A percentile compares a stretch with the other conserved stretches of the same genome.
phyloP scores from a whole-genome alignment of 139 green algal genomes.

The Haematococcus lacustris region DNA sequence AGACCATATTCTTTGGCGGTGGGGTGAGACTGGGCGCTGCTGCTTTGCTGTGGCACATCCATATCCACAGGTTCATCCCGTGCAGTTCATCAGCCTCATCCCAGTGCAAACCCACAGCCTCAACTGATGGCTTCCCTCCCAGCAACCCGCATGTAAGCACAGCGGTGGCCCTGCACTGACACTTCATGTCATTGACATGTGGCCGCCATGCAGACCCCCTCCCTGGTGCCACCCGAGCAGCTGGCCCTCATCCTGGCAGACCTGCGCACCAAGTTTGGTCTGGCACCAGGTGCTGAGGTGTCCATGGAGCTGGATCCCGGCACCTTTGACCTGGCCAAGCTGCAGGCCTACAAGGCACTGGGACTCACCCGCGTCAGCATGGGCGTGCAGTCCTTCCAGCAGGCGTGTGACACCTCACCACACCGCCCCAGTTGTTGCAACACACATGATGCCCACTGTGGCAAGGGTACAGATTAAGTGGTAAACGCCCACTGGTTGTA shows the following conservation, averaged over 20 bases:
- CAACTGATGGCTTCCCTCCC: too few relatives aligned
- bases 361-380: slow-evolving; percentile 87
- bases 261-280: slow-evolving; percentile 42
- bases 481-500: too few relatives aligned
- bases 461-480: too few relatives aligned
- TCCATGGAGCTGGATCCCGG: slow-evolving; percentile 91
- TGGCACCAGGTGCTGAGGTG: slow-evolving; percentile 65
- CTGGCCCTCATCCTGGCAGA: slow-evolving; percentile 60
- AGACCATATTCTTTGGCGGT: slow-evolving; percentile 87
- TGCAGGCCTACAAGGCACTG: slow-evolving; percentile 63
- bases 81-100: neutral
- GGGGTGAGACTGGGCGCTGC: slow-evolving; percentile 31
- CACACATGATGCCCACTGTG: too few relatives aligned
- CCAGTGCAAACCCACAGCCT: too few relatives aligned
- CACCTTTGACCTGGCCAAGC: slow-evolving; percentile 74
- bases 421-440: too few relatives aligned
- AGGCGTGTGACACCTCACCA: too few relatives aligned
- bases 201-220: slow-evolving; percentile 67
- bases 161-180: too few relatives aligned
- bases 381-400: slow-evolving; percentile 77
- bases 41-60: neutral
- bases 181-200: too few relatives aligned
- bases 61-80: neutral
- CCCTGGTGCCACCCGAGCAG: slow-evolving; percentile 66
- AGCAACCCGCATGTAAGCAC: too few relatives aligned